Percentiles rank a stretch among this genome's conserved stretches.
phyloP scores from a whole-genome alignment of 176 grass and related monocot genomes.

The Rhynchospora pubera region DNA sequence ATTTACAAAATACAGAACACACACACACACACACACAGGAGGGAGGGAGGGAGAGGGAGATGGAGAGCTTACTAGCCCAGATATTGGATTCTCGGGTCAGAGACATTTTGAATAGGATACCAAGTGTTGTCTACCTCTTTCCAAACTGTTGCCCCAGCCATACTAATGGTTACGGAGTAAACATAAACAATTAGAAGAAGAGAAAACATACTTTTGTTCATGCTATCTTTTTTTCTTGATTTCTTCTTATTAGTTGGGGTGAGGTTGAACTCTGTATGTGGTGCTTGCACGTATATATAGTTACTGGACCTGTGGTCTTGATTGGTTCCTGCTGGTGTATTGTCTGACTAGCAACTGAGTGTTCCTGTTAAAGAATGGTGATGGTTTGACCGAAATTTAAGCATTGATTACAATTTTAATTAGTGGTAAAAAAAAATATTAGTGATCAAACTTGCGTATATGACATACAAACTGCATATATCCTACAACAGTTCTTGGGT shows the following conservation, averaged over 20 bases:
- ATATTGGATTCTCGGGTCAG: background rate
- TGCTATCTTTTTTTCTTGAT: background rate
- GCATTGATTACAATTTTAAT: background rate
- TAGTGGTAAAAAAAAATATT: no score
- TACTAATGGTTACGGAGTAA: background rate
- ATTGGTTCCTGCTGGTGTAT: background rate
- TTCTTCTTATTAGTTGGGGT: background rate
- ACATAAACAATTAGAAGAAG: background rate
- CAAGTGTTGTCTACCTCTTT: background rate
- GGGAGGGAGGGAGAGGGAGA: no score
- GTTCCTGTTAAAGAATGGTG: no score
- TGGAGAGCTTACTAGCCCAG: background rate
- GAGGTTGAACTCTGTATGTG: background rate
- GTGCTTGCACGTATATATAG: background rate
- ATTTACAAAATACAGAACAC: background rate
- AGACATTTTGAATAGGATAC: background rate
- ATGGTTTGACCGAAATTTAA: background rate
- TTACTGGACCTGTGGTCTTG: background rate
- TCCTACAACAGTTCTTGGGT: no score
- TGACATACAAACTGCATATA: no score
- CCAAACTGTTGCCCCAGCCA: background rate
- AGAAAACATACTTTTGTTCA: background rate
- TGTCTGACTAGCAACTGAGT: background rate
- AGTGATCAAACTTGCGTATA: no score
- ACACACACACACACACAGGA: background rate